Evolutionary conservation across 2,329 filamentous ascomycete genomes (phyloP), one percentile per base, ranked within the genome.

Genomic region (Fusarium solani-melongenae): DNA sequence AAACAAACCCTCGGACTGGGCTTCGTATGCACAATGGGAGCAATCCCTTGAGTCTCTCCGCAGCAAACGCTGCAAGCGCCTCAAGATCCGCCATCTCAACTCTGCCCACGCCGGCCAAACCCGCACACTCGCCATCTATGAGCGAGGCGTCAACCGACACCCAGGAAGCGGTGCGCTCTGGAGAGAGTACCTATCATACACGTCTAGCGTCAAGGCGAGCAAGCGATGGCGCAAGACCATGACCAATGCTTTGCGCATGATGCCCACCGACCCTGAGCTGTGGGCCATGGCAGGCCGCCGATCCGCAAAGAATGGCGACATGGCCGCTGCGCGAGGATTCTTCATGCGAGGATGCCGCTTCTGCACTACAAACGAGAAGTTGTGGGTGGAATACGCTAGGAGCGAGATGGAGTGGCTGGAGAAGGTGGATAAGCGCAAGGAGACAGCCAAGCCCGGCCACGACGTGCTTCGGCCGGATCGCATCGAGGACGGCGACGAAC

Each of bases 271-370:
- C 76, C 87, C 92, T 10, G 92, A 93, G 66, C 85, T 99, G 64
- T 99, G 96, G 96, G 88, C 96, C 73, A 91, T 95, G 60, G 96
- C 95, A 6, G 93, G 94, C 66, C 92, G 92, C 73, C 90, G 92
- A 57, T 89, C 96, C 59, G 94, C 97, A 44, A 87, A 88, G 20
- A 90, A 95, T 78, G 94, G 93, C 3, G 96, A 98, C 83, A 97
- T 98, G 90, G 92, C 91, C 27, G 92, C 92, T 51, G 95, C 96
- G 4, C 86, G 96, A 70, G 92, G 91, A 56, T 96, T 87, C 88
- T 99, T 95, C 89, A 97, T 91, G 87, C 88, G 96, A 70, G 96
- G 95, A 0, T 89, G 97, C 79, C 88, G 96, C 46, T 98, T 99
- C 82, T 98, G 95, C 84, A 94, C 92, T 60, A 89, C 86, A 57